These are phyloP conservation scores for Saturnispora dispora DNA, from an alignment of 805 yeast species.

Conservation along the genomic window DNA sequence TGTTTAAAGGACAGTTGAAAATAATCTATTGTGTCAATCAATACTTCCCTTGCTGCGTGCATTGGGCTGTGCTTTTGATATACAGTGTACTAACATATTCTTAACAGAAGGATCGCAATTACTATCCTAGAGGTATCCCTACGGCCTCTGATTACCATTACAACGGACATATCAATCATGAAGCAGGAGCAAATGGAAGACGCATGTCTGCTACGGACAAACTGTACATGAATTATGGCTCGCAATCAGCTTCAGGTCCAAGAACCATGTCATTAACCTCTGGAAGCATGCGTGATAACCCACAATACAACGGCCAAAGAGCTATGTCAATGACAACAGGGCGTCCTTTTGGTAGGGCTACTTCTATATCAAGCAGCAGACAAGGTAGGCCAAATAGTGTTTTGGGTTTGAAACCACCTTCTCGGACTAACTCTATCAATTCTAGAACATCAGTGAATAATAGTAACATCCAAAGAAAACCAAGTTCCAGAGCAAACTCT, in stretches of 20 bases:
- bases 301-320: conserved; percentile 4
- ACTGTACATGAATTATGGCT: conserved; percentile 3
- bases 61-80: neutral
- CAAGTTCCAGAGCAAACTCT: conserved; percentile 21
- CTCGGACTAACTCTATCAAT: conserved; percentile 20
- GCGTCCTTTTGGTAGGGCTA: neutral
- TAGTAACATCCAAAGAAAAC: neutral
- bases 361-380: neutral
- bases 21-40: neutral
- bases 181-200: neutral
- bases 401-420: conserved; percentile 7
- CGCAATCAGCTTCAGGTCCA: conserved; percentile 1
- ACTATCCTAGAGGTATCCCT: conserved; percentile 7
- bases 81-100: neutral
- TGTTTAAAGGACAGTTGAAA: conserved; percentile 3
- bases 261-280: conserved; percentile 28
- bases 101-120: neutral
- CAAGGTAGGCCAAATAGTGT: neutral
- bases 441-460: neutral
- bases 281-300: conserved; percentile 19
- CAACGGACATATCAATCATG: neutral
- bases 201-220: conserved; percentile 7
- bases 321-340: conserved; percentile 20
- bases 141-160: conserved; percentile 6
- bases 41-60: neutral